These are phyloP conservation scores for Neofusicoccum sp. DNA, from an alignment of 2,329 filamentous ascomycete genomes.

Conservation along the genomic window DNA sequence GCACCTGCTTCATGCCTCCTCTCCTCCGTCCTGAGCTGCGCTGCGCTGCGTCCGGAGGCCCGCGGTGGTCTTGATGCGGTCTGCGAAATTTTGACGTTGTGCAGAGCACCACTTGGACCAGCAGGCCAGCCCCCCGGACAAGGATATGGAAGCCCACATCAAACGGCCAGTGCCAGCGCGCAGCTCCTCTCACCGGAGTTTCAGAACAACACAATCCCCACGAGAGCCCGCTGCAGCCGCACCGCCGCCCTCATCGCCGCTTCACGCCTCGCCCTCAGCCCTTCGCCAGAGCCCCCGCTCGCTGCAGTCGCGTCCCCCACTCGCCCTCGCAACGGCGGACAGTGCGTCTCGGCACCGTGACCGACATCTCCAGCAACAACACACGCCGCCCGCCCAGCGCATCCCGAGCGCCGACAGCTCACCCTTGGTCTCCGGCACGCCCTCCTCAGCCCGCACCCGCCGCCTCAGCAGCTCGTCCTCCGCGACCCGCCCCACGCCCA, in stretches of 20 bases:
- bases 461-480: conserved; percentile 13
- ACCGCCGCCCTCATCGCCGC: conserved; percentile 14
- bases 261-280: background rate
- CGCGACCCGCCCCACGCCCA: conserved; percentile 6
- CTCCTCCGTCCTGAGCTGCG: background rate
- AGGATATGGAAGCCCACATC: conserved; percentile 16
- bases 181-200: conserved; percentile 16
- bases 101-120: conserved; percentile 14
- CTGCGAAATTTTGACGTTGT: conserved; percentile 14
- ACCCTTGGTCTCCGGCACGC: conserved; percentile 7
- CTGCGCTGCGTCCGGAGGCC: background rate
- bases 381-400: conserved; percentile 12
- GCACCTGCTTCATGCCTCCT: background rate
- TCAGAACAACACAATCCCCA: conserved; percentile 16
- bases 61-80: background rate
- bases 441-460: conserved; percentile 7
- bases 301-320: conserved; percentile 8
- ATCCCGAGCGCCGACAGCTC: conserved; percentile 7
- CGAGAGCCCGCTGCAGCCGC: conserved; percentile 4
- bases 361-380: conserved; percentile 15
- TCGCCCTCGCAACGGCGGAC: conserved; percentile 8
- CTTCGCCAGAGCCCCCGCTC: background rate
- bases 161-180: conserved; percentile 14
- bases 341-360: conserved; percentile 18
- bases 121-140: conserved; percentile 14